These are phyloP conservation scores for Mycena capillaripes DNA, from an alignment of 768 basidiomycete genomes.

Conservation along the genomic window DNA sequence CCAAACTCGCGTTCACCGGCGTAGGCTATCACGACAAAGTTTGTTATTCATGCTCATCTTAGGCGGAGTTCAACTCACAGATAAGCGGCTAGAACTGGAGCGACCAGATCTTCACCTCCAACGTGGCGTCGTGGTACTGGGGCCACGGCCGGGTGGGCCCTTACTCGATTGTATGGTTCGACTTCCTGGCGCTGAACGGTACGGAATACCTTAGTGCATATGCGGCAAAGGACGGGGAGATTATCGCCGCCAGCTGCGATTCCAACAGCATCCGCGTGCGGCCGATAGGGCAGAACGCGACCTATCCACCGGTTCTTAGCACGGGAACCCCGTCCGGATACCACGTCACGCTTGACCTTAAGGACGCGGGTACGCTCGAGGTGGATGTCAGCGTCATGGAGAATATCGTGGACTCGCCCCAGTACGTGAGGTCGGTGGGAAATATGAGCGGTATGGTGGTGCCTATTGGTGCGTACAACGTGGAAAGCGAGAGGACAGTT, in stretches of 20 bases:
- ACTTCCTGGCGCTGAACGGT: constrained; percentile 23
- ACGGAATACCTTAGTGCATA: constrained; percentile 29
- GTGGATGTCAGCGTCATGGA: neutral
- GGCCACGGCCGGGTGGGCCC: constrained; percentile 37
- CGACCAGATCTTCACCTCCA: constrained; percentile 17
- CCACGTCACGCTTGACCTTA: constrained; percentile 5
- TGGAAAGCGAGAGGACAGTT: neutral
- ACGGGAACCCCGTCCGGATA: constrained; percentile 16
- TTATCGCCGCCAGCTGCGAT: constrained; percentile 21
- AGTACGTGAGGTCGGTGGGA: neutral
- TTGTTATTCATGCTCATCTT: neutral
- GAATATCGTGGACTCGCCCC: neutral
- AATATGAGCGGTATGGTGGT: neutral
- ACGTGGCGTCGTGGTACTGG: constrained; percentile 35
- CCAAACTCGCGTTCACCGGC: constrained; percentile 25
- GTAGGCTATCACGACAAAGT: constrained; percentile 33
- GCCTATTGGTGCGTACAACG: neutral
- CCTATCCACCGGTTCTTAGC: constrained; percentile 18
- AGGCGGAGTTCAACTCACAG: neutral
- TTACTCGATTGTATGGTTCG: constrained; percentile 39
- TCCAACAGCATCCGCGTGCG: constrained; percentile 4
- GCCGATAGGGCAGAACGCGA: neutral
- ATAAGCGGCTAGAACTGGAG: constrained; percentile 34
- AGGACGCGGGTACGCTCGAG: neutral
- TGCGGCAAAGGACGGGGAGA: constrained; percentile 20